These are phyloP conservation scores for Sporisorium reilianum DNA, from an alignment of 1,284 basidiomycete species.

Conservation along the genomic window DNA sequence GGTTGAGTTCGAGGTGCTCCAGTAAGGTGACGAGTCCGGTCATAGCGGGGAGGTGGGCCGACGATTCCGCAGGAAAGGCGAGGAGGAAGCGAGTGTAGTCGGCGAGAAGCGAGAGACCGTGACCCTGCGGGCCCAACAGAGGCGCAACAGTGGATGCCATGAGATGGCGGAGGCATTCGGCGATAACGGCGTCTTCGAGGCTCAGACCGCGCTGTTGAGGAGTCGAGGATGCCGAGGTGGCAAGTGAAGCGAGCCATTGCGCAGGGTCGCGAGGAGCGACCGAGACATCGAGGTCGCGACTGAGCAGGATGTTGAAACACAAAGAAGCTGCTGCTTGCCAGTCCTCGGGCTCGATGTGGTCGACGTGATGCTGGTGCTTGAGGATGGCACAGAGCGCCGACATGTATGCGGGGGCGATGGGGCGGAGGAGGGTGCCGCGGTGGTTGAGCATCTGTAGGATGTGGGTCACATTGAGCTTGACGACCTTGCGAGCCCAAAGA, in stretches of 20 bases:
- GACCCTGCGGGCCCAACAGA: conserved; percentile 22
- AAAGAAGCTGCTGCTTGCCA: conserved; percentile 81
- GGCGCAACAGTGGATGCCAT: conserved; percentile 44
- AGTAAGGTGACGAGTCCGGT: conserved; percentile 48
- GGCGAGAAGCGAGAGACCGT: conserved; percentile 42
- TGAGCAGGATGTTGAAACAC: conserved; percentile 73
- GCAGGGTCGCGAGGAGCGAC: neutral
- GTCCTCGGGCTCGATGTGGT: conserved; percentile 76
- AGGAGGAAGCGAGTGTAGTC: conserved; percentile 51
- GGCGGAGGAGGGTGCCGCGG: conserved; percentile 74
- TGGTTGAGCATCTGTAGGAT: conserved; percentile 77
- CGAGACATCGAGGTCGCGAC: conserved; percentile 28
- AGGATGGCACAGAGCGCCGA: conserved; percentile 80
- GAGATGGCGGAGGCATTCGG: conserved; percentile 48
- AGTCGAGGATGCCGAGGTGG: neutral
- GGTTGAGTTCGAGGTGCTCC: conserved; percentile 53
- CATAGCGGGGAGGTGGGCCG: conserved; percentile 54
- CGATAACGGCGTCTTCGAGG: conserved; percentile 50
- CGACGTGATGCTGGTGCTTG: conserved; percentile 79
- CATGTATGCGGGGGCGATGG: conserved; percentile 82
- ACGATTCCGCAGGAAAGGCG: conserved; percentile 39
- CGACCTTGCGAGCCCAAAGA: conserved; percentile 74
- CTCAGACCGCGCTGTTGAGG: conserved; percentile 28
- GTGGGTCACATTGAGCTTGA: conserved; percentile 77
- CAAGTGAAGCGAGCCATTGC: conserved; percentile 21